Percentiles rank a stretch among this genome's conserved stretches.
Conservation (phyloP, 768 basidiomycete species). For the Lactifluus echinatus region DNA sequence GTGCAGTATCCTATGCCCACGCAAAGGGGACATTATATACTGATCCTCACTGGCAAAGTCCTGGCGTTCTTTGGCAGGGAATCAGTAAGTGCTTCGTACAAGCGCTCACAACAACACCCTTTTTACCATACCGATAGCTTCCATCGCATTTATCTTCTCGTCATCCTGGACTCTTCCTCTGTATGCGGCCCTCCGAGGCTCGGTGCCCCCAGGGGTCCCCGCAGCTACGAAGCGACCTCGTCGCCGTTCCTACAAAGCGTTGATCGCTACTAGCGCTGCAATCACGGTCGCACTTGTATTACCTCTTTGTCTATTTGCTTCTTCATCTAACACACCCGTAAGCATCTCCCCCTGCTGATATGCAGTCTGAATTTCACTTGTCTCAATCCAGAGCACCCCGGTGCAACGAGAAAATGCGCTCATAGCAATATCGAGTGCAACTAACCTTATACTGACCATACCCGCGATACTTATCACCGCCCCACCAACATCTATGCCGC, state of each 20-base stretch:
- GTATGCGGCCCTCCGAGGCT: conserved; percentile 49
- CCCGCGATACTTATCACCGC: conserved; percentile 51
- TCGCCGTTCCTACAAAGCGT: conserved; percentile 47
- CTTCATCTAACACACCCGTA: conserved; percentile 36
- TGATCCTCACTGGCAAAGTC: conserved; percentile 31
- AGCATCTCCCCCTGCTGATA: conserved; percentile 21
- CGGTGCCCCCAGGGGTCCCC: conserved; percentile 30
- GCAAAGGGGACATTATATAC: conserved; percentile 35
- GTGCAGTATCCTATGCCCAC: conserved; percentile 44
- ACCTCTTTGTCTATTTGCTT: conserved; percentile 48
- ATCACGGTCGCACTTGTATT: conserved; percentile 44
- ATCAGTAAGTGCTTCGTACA: conserved; percentile 31
- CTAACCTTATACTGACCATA: conserved; percentile 48
- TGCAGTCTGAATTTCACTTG: neutral
- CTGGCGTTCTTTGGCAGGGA: conserved; percentile 53
- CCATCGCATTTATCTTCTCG: conserved; percentile 55
- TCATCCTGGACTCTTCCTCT: conserved; percentile 57
- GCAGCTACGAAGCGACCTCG: conserved; percentile 36
- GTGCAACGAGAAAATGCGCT: conserved; percentile 27
- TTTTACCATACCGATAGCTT: conserved; percentile 32
- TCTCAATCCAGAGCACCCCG: conserved; percentile 24
- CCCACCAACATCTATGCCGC: conserved; percentile 44
- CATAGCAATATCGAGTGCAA: conserved; percentile 38
- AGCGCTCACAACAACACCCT: too few species aligned
- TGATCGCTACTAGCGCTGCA: conserved; percentile 43